Base-by-base conservation (phyloP, 495 filamentous ascomycete species). In the Trichoderma reesei region DNA sequence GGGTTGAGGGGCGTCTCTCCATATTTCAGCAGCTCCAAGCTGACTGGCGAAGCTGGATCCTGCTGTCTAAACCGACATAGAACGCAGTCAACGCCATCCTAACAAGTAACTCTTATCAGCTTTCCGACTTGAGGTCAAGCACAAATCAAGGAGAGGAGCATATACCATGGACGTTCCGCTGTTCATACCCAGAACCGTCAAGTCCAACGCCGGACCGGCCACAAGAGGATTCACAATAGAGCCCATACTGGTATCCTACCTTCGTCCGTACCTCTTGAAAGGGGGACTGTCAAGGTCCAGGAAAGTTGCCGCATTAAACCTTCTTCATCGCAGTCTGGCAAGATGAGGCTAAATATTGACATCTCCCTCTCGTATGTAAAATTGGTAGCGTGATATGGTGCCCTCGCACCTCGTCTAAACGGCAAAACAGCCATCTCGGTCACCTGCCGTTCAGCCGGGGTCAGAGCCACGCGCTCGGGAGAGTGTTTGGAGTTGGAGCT, bases 171-270 rank as follows among this genome's bases (percentile, higher is more conserved):
- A 73, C n/a, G 74, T 78, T 26, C 76, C 77, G 48, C 69, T 78
- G 68, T 83, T 84, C 67, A 83, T 64, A 1, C 81, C 82, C 31
- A 83, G 72, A 42, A 83, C 81, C 4, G 72, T 78, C 59, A 83
- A 67, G 64, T 80, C 74, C 59, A 77, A 68, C 41, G 69, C 60
- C 37, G 42, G 64, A 36, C 54, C 60, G 48, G 48, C 41, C 61
- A 41, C 37, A 59, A 33, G 10, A n/a, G 34, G 33, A 11, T 61
- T 41, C 10, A 20, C 14, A 14, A 41, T 10, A 34, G 51, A 56
- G 31, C 51, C 51, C 51, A 56, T 56, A 10, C 34, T 33, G 51
- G 18, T 20, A 5, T n/a, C 18, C 33, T 65, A 70, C 78, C 60
- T 10, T 26, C 7, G 14, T 56, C 13, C 16, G 38, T 46, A 46